phyloP scores from a whole-genome alignment of 2,329 filamentous ascomycete genomes.

The Ophiosphaerella herpotricha region DNA sequence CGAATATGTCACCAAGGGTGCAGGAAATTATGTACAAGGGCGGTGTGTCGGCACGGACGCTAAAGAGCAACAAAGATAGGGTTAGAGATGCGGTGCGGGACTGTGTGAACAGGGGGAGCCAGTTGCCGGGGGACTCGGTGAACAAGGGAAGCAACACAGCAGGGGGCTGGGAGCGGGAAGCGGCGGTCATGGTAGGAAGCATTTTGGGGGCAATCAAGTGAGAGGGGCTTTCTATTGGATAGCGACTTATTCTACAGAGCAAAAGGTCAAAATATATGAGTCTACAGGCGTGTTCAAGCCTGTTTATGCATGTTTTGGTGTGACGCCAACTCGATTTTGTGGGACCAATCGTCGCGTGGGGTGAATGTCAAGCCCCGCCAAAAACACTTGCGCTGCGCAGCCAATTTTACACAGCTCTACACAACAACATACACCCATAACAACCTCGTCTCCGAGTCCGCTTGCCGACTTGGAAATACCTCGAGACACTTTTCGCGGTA shows the following conservation, averaged over 20 bases:
- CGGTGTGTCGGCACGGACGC: constrained; percentile 79
- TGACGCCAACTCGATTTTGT: background rate
- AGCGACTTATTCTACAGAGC: background rate
- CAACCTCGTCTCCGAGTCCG: background rate
- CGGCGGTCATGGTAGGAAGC: constrained; percentile 91
- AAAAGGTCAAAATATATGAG: background rate
- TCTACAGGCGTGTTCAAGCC: background rate
- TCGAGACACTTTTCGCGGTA: background rate
- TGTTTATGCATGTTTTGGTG: background rate
- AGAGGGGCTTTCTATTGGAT: background rate
- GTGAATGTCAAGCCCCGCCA: constrained; percentile 3
- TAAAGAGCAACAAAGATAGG: constrained; percentile 74
- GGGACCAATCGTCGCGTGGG: constrained; percentile 1
- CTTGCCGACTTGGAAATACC: background rate
- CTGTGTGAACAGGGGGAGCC: constrained; percentile 79
- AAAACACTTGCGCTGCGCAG: constrained; percentile 2
- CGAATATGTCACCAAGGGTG: constrained; percentile 74
- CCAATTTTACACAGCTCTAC: constrained; percentile 1
- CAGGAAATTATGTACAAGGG: constrained; percentile 84
- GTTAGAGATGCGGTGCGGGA: constrained; percentile 80
- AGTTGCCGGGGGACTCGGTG: constrained; percentile 63
- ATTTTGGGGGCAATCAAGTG: constrained; percentile 61
- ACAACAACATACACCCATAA: constrained; percentile 1
- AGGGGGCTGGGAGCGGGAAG: constrained; percentile 81
- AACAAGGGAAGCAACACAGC: constrained; percentile 51